These are phyloP conservation scores for Nakaseomyces glabratus DNA, from an alignment of 1,139 yeast species.

Conservation along the genomic window DNA sequence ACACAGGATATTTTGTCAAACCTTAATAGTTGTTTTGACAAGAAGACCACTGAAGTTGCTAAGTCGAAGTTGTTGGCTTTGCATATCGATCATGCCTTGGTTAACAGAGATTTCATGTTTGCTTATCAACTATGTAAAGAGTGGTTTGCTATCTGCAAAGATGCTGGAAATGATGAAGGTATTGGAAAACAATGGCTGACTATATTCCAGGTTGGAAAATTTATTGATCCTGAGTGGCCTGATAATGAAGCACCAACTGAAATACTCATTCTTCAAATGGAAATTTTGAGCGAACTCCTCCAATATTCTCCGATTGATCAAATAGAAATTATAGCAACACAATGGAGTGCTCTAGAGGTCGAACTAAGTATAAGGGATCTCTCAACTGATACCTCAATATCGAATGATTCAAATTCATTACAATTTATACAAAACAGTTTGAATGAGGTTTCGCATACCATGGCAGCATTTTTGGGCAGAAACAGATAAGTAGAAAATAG, in stretches of 20 bases:
- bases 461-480: constrained; percentile 10
- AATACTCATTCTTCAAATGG: constrained; percentile 38
- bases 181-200: constrained; percentile 40
- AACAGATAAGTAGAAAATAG: constrained; percentile 5
- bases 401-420: background rate
- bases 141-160: constrained; percentile 21
- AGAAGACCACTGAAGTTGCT: constrained; percentile 3
- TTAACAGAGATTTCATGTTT: constrained; percentile 44
- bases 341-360: constrained; percentile 37
- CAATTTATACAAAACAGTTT: constrained; percentile 6
- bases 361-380: constrained; percentile 29
- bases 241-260: constrained; percentile 32
- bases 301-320: constrained; percentile 37
- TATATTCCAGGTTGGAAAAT: constrained; percentile 48
- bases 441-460: constrained; percentile 9
- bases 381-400: constrained; percentile 21
- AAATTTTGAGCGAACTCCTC: constrained; percentile 41
- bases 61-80: constrained; percentile 36
- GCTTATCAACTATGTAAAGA: constrained; percentile 39
- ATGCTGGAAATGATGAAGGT: background rate
- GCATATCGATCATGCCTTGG: constrained; percentile 51
- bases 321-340: constrained; percentile 34
- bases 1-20: constrained; percentile 38
- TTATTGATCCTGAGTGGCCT: constrained; percentile 39
- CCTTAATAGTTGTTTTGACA: constrained; percentile 33